phyloP scores from a whole-genome alignment of 345 rosid genomes.

The Gossypium herbaceum region DNA sequence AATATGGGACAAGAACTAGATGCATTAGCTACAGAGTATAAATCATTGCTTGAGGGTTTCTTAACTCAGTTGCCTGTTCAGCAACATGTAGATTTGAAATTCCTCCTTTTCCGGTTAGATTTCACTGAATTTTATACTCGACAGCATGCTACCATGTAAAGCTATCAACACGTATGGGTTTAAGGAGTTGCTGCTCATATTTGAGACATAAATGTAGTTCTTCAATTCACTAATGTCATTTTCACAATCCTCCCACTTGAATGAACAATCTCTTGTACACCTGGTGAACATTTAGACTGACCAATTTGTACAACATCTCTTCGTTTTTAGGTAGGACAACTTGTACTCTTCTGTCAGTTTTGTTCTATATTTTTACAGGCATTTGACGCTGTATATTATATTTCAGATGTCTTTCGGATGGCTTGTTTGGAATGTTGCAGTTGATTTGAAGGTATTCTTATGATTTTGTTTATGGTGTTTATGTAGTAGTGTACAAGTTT shows the following conservation, averaged over 20 bases:
- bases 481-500: slow-evolving; percentile 24
- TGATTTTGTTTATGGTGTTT: slow-evolving; percentile 23
- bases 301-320: slow-evolving; percentile 22
- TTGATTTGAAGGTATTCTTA: slow-evolving; percentile 31
- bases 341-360: background rate
- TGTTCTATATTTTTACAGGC: background rate
- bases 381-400: slow-evolving; percentile 16
- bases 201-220: slow-evolving; percentile 11
- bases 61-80: slow-evolving; percentile 81
- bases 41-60: slow-evolving; percentile 70
- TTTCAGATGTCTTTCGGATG: slow-evolving; percentile 41
- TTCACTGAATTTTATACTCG: slow-evolving; percentile 90
- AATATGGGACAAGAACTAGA: slow-evolving; percentile 77
- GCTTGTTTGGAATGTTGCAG: slow-evolving; percentile 29
- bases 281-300: slow-evolving; percentile 26
- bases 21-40: slow-evolving; percentile 66
- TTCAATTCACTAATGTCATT: slow-evolving; percentile 3
- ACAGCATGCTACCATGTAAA: slow-evolving; percentile 44
- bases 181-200: slow-evolving; percentile 12
- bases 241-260: slow-evolving; percentile 2
- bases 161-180: slow-evolving; percentile 14
- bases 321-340: slow-evolving; percentile 34
- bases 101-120: slow-evolving; percentile 91
- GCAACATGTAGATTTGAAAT: slow-evolving; percentile 86
- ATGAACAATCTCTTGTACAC: slow-evolving; percentile 20